Conservation (phyloP, 768 basidiomycete species). For the Suillus decipiens region DNA sequence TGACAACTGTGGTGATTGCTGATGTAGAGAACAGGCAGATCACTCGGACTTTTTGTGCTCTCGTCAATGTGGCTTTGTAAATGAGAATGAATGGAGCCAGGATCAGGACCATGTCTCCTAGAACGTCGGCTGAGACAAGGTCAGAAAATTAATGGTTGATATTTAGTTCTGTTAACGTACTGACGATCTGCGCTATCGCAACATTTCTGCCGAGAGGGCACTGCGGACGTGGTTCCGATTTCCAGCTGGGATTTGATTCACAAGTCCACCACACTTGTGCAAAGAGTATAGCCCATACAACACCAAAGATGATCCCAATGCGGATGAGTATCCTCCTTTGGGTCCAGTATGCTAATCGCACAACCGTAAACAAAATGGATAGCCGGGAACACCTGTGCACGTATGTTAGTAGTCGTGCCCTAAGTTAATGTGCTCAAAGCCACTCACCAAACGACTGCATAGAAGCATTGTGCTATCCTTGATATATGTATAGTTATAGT, state of each 20-base stretch:
- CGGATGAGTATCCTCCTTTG: background rate
- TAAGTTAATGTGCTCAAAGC: background rate
- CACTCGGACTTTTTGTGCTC: background rate
- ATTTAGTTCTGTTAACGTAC: background rate
- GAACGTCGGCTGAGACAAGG: conserved; percentile 9
- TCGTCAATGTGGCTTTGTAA: background rate
- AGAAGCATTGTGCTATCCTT: background rate
- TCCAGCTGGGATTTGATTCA: background rate
- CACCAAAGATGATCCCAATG: background rate
- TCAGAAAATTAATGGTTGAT: background rate
- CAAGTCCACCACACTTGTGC: conserved; percentile 5
- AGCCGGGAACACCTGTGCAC: background rate
- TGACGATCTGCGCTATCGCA: background rate
- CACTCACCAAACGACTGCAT: background rate
- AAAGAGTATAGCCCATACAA: background rate
- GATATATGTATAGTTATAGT: background rate
- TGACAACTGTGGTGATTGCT: background rate
- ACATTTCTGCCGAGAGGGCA: conserved; percentile 1
- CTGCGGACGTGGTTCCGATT: background rate
- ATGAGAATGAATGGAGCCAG: background rate
- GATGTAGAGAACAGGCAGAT: background rate
- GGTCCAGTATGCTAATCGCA: background rate
- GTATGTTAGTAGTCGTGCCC: background rate
- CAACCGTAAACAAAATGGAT: background rate
- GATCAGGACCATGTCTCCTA: background rate